A percentile compares a stretch with the other conserved stretches of the same genome.
Conservation (phyloP, 139 green algal genomes). For the Chlorella sp. region DNA sequence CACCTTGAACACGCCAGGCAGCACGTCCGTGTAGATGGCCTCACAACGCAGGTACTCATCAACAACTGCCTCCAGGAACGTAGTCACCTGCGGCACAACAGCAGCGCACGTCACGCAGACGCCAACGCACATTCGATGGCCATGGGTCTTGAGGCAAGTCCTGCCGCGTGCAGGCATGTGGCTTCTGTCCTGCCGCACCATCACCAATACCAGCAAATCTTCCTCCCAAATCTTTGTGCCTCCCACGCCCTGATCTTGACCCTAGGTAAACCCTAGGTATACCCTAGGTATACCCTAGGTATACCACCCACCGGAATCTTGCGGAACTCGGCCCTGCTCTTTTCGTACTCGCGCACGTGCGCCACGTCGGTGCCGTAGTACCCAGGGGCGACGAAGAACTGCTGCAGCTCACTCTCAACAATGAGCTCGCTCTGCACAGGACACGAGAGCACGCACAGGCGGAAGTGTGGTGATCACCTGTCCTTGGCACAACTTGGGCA, state of each 20-base stretch:
- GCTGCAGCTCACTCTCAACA: conserved; percentile 9
- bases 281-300: neutral
- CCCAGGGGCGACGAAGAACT: conserved; percentile 18
- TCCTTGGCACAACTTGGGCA: too few species aligned
- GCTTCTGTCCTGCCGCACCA: conserved; percentile 1
- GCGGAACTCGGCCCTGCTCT: conserved; percentile 17
- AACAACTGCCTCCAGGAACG: conserved; percentile 32
- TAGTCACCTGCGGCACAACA: conserved; percentile 1
- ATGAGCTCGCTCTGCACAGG: conserved; percentile 10
- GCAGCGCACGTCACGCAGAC: too few species aligned
- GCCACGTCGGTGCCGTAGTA: conserved; percentile 19
- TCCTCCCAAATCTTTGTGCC: neutral
- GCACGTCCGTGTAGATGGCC: conserved; percentile 1
- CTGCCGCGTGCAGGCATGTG: neutral
- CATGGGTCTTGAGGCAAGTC: neutral
- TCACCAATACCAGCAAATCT: too few species aligned
- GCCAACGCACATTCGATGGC: neutral
- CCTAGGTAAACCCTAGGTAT: neutral
- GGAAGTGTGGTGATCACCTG: neutral
- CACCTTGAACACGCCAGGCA: conserved; percentile 15
- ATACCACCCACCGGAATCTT: neutral
- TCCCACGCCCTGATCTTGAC: neutral
- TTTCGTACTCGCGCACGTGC: conserved; percentile 15
- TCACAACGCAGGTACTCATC: conserved; percentile 24
- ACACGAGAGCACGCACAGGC: neutral